These are phyloP conservation scores for Phytophthora meadii DNA, from an alignment of 352 stramenopile species.

Conservation along the genomic window DNA sequence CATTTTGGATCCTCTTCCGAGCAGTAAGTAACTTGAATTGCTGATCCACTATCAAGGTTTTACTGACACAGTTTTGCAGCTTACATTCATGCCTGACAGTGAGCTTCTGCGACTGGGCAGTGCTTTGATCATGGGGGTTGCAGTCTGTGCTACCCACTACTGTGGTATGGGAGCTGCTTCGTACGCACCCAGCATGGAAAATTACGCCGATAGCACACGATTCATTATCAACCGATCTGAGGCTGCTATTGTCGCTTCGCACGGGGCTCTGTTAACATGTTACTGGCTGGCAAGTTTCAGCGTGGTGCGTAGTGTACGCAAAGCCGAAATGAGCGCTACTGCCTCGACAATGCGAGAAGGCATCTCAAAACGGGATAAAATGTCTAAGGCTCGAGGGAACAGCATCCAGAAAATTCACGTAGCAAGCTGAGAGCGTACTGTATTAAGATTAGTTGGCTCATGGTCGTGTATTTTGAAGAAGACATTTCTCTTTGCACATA, in stretches of 20 bases:
- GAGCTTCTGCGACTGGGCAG: conserved; percentile 57
- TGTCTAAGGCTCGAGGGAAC: conserved; percentile 20
- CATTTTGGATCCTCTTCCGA: conserved; percentile 76
- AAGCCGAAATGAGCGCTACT: conserved; percentile 26
- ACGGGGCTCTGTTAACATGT: conserved; percentile 54
- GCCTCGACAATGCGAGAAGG: conserved; percentile 28
- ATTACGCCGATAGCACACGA: conserved; percentile 36
- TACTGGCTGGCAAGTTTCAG: conserved; percentile 62
- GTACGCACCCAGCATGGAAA: conserved; percentile 43
- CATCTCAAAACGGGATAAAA: conserved; percentile 14
- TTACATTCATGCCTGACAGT: conserved; percentile 64
- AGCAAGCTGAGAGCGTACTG: not conserved
- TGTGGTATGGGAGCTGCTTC: conserved; percentile 49
- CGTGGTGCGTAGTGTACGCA: conserved; percentile 33
- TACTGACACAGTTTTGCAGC: conserved; percentile 32
- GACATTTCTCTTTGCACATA: too few relatives aligned
- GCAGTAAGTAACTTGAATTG: conserved; percentile 31
- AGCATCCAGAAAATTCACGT: conserved; percentile 20
- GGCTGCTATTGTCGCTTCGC: conserved; percentile 43
- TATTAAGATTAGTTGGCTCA: not conserved
- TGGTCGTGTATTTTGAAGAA: not conserved
- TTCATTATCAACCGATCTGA: conserved; percentile 44
- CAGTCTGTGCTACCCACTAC: conserved; percentile 69
- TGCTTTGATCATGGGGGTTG: conserved; percentile 65
- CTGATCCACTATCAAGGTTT: not conserved